Base-by-base conservation (phyloP, 345 rosid species). In the Bruguiera parviflora region DNA sequence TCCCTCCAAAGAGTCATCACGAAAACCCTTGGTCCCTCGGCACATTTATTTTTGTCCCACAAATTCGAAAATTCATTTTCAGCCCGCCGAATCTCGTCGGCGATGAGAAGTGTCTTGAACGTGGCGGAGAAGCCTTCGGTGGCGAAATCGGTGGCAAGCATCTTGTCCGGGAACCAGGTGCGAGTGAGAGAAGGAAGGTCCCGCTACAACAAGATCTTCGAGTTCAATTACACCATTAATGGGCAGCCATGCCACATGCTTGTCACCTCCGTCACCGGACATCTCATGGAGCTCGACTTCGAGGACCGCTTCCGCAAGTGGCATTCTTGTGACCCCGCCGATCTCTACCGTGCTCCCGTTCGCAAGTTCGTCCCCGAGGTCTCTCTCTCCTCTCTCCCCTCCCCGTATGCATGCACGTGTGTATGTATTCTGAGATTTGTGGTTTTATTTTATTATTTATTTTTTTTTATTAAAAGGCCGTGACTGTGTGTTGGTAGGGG, bases 101-200 rank as follows among this genome's bases (percentile, higher is more conserved):
- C 37, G 82, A 71, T 85, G 68, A 83, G 88, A 61, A 81, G 78
- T 32, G 96, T 88, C 24, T 70, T 94, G 61, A 94, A 87, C 65
- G 98, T 94, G 81, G 98, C 98, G 75, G 98, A 94, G 88, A 94
- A 94, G 81, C 98, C 98, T 21, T 94, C 96, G n/a, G 98, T 94
- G 74, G 98, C 98, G 76, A 94, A 94, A 75, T 82, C 97, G 37
- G 97, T 94, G 60, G 85, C 97, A 21, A 77, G 78, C 27, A 80
- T 91, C 55, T 81, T 94, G 5, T 91, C 98, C 6, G 72, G 92
- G 65, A 87, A 80, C 79, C 89, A 84, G 33, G 71, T 80, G 63
- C 86, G 90, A 62, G 79, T 84, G 70, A 87, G 98, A 29, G 97
- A 94, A 0, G 98, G 98, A 47, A 87, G 96, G 74, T 94, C 97